Base-by-base conservation (phyloP, 768 basidiomycete genomes). In the Fibroporia radiculosa region DNA sequence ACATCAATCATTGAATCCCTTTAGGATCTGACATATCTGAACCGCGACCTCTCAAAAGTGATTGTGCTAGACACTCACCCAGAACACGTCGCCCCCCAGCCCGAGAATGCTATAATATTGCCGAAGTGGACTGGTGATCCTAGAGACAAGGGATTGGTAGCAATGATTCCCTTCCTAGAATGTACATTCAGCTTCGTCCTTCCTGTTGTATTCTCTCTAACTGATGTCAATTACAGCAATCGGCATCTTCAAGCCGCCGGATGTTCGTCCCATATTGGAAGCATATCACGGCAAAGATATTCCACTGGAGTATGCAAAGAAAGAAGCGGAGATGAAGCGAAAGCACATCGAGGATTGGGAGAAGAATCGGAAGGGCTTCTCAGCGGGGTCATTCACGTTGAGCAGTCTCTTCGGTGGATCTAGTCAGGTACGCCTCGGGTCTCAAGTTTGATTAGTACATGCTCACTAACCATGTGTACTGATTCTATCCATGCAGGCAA, bases 161-260 rank as follows among this genome's bases (percentile, higher is more conserved):
- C 82, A n/a, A 75, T 97, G 73, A 93, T 99, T 52, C 95, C 95
- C 1, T 97, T 98, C 81, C 74, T 99, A 3, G 96, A 98, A 70
- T 92, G 92, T 72, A 56, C 66, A 7, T 25, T 22, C 14, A 12
- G n/a, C 13, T 25, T 11, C 5, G n/a, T 25, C 37, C 18, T 27
- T 36, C 10, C 13, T 11, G 26, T 49, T 6, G 20, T 22, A 23
- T 19, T 2, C 29, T n/a, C 14, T 10, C 4, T 38, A 29, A 24
- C 18, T 19, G 16, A n/a, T 11, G 14, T 27, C 4, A 14, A 23
- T 11, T 33, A 3, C 55, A 95, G 95, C 96, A 6, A 84, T 99
- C 48, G 93, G 82, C 0, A 93, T 98, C 53, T 93, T 91, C 69
- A 83, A 82, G 50, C 83, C 88, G 1, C 60, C 72, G 20, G 96